phyloP scores from a whole-genome alignment of 1,139 yeast genomes.

The Pichia sp. region DNA sequence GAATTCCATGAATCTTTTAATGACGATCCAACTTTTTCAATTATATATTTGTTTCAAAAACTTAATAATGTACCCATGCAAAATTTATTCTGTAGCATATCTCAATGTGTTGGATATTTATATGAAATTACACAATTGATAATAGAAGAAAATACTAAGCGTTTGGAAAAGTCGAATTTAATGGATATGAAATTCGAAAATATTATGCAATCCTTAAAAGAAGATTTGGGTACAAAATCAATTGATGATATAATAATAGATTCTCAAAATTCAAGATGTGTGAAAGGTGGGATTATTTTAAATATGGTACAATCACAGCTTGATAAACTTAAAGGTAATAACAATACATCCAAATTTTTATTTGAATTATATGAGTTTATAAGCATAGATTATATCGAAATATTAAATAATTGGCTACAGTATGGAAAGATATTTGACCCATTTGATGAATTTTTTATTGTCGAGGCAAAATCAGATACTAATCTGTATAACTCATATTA shows the following conservation, averaged over 20 bases:
- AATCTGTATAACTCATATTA: conserved; percentile 13
- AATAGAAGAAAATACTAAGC: conserved; percentile 35
- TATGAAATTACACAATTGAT: conserved; percentile 48
- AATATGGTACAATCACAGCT: conserved; percentile 56
- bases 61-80: conserved; percentile 17
- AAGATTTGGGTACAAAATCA: conserved; percentile 39
- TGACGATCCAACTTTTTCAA: conserved; percentile 33
- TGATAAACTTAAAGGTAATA: conserved; percentile 60
- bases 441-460: conserved; percentile 74
- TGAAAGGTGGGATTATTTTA: conserved; percentile 67
- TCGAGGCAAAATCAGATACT: conserved; percentile 23
- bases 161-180: conserved; percentile 27
- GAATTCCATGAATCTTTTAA: neutral
- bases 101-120: conserved; percentile 46
- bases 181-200: conserved; percentile 34
- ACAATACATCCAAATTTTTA: conserved; percentile 47
- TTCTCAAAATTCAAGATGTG: conserved; percentile 46
- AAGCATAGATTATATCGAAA: conserved; percentile 56
- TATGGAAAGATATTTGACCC: conserved; percentile 75
- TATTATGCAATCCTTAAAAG: conserved; percentile 37
- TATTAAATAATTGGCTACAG: conserved; percentile 74
- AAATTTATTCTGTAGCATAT: conserved; percentile 22
- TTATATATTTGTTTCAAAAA: conserved; percentile 44
- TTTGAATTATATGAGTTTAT: conserved; percentile 49
- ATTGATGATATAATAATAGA: conserved; percentile 45